Base-by-base conservation (phyloP, 495 filamentous ascomycete species). In the Talaromyces ruber region DNA sequence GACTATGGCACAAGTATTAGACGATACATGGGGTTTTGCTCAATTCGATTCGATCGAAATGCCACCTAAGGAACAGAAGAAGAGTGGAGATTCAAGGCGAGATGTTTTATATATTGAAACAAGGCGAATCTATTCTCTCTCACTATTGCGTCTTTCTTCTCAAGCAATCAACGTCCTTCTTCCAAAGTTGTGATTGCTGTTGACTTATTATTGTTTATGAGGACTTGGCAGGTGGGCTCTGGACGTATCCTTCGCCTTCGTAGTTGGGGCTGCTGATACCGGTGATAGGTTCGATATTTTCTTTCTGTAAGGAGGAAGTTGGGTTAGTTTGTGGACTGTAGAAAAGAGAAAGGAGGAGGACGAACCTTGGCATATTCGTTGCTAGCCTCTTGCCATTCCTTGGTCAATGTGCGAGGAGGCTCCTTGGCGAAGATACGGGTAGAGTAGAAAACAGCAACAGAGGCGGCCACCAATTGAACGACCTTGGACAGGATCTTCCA, bases 291-390 rank as follows among this genome's bases (percentile, higher is more conserved):
- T 98, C 92, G 66, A 88, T 86, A 64, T 87, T 89, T 85, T 97
- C 90, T 67, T 71, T 75, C 92, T 96, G 70, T 76, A 60, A 56
- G 59, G 72, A 58, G 14, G 52, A 24, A 57, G 59, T n/a, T 29
- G 26, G 6, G 64, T 63, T 45, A 67, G 62, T 14, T 18, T 62
- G 16, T 12, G 28, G 14, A 12, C 9, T 21, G 64, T 51, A 59
- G 62, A 61, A 50, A 60, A 56, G 62, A 63, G 58, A 25, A 24
- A 53, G 55, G 58, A 2, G 18, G 37, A 30, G 54, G 55, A 72
- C 76, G 45, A 79, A 95, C 93, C 84, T 84, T 89, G 70, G 97
- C 81, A 74, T 88, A 95, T 79, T 96, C 94, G 76, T 98, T 93
- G 63, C 85, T 82, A 61, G 86, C 87, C 81, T 96, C 91, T 80